Base-by-base conservation (phyloP, 805 yeast genomes). In the Candida dajiaensis region DNA sequence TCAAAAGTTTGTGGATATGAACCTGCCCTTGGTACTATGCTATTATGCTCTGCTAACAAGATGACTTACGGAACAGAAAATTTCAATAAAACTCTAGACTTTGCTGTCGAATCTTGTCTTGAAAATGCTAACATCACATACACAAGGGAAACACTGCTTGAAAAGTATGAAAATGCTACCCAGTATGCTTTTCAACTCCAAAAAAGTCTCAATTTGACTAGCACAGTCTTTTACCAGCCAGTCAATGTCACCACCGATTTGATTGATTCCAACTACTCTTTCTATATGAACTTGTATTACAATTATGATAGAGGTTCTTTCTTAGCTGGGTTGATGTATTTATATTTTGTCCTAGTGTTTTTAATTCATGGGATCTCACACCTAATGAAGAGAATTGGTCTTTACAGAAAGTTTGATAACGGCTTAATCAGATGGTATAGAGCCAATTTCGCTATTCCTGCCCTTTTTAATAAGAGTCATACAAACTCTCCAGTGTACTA, bases 261-360 rank as follows among this genome's bases (percentile, higher is more conserved):
- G 3, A 18, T n/a, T 21, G 13, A 35, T 2, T 16, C 16, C 4
- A 36, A 41, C n/a, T 45, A 45, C 28, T 28, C 23, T 4, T 51
- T 46, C 33, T 42, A 46, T 10, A 22, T 45, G 28, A 36, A 23
- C 12, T 2, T 37, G 4, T 49, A 52, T 40, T 56, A 43, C 43
- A 51, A 58, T 38, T 50, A 50, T 45, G 61, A 57, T 40, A 26
- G 22, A 29, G 48, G 51, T 16, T 43, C 44, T 6, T 6, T 44
- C 6, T 51, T 54, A 64, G 62, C 56, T 5, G 66, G 62, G 41
- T 65, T 63, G 6, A 53, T 73, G 28, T 50, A 67, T 43, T 57
- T 61, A 8, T 74, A 64, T 53, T 75, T 75, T 66, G 61, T 63
- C 15, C 15, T 65, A 3, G 63, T 73, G 0, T 56, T 74, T 52